A percentile compares a stretch with the other conserved stretches of the same genome.
Conservation (phyloP, 371 early-diverging fungal genomes). For the Syncephalastrum sp. region DNA sequence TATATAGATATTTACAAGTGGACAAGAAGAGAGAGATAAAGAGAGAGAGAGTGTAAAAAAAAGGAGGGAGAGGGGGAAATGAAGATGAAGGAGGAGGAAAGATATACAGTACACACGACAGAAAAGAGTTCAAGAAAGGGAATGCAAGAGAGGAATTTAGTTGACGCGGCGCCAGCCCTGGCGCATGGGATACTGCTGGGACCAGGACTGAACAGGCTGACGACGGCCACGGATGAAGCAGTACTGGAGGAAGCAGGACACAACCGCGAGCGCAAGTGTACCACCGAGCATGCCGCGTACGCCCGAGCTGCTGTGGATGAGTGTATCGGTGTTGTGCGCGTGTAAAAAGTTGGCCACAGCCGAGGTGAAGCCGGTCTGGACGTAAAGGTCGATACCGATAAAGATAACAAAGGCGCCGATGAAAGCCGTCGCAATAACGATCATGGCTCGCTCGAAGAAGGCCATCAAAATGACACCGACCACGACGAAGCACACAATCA, state of each 20-base stretch:
- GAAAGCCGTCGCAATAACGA: constrained; percentile 54
- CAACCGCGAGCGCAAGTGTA: constrained; percentile 46
- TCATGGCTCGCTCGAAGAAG: constrained; percentile 51
- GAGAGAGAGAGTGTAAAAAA: too few relatives aligned
- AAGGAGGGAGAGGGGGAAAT: too few relatives aligned
- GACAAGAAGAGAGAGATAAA: too few relatives aligned
- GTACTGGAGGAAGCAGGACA: constrained; percentile 55
- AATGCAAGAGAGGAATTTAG: background rate
- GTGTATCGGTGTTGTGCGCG: constrained; percentile 19
- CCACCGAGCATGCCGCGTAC: constrained; percentile 62
- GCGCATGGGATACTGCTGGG: constrained; percentile 30
- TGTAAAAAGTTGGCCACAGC: constrained; percentile 32
- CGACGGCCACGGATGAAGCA: constrained; percentile 23
- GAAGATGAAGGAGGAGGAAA: too few relatives aligned
- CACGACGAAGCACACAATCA: constrained; percentile 48
- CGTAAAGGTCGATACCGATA: constrained; percentile 58
- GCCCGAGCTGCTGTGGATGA: constrained; percentile 29
- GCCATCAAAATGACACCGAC: constrained; percentile 50
- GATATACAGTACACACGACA: too few relatives aligned
- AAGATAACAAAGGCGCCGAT: constrained; percentile 59
- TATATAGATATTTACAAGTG: too few relatives aligned
- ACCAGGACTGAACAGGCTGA: constrained; percentile 28
- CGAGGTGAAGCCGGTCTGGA: constrained; percentile 49
- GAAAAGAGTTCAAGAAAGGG: background rate
- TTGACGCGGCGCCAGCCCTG: constrained; percentile 40